These are phyloP conservation scores for Elasticomyces elasticus DNA, from an alignment of 495 filamentous ascomycete species.

Conservation along the genomic window DNA sequence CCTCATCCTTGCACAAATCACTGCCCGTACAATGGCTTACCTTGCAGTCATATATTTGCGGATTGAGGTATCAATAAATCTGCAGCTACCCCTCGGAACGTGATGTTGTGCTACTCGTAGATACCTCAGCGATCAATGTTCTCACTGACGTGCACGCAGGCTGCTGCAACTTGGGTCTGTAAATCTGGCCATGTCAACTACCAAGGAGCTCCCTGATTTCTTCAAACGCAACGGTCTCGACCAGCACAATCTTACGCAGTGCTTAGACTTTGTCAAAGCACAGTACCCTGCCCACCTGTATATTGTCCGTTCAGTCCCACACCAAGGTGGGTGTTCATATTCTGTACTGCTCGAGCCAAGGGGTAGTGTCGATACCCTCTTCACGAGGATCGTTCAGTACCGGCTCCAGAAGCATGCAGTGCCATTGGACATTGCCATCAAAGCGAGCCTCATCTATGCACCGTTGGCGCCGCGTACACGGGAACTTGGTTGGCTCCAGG, in stretches of 20 bases:
- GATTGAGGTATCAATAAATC: no score
- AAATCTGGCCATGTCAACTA: not conserved
- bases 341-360: constrained; percentile 30
- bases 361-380: constrained; percentile 9
- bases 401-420: constrained; percentile 37
- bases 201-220: not conserved
- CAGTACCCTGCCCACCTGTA: not conserved
- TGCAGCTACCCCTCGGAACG: not conserved
- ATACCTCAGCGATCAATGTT: no score
- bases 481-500: not conserved
- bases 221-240: constrained; percentile 8
- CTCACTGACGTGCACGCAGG: no score
- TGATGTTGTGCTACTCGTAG: not conserved
- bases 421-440: constrained; percentile 32
- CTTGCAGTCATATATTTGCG: no score
- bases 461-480: not conserved
- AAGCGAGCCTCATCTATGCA: constrained; percentile 34
- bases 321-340: constrained; percentile 46
- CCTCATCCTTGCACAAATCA: no score
- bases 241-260: not conserved
- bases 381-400: constrained; percentile 40
- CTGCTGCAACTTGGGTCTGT: no score
- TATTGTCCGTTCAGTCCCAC: not conserved
- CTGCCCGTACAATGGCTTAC: no score
- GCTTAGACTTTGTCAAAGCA: not conserved